Conservation (phyloP, 495 filamentous ascomycete genomes). For the Aspergillus hancockii region DNA sequence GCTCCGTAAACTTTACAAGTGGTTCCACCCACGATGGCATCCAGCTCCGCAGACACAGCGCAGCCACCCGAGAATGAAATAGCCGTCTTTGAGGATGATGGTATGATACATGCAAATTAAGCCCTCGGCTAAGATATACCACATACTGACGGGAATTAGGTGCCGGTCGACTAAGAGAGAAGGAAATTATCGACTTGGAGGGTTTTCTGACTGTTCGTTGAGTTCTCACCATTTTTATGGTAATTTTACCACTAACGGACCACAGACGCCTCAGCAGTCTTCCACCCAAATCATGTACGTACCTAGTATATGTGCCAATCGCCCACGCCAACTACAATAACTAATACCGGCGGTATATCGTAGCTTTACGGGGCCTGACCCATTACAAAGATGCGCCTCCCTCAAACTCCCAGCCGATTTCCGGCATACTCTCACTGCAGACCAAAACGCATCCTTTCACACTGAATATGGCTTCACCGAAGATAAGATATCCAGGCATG, state of each 20-base stretch:
- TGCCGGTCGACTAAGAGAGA: not conserved
- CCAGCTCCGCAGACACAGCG: not conserved
- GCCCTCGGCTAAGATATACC: not conserved
- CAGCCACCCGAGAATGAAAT: not conserved
- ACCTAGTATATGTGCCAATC: not conserved
- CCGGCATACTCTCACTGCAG: slow-evolving; percentile 4
- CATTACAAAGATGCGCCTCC: not conserved
- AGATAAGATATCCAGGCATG: not conserved
- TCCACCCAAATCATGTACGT: not conserved
- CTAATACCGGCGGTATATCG: not conserved
- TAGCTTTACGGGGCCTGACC: not conserved
- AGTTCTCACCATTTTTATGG: no score
- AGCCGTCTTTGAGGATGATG: not conserved
- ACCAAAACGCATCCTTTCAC: slow-evolving; percentile 22
- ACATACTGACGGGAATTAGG: not conserved
- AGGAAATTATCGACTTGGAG: not conserved
- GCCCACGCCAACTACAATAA: not conserved
- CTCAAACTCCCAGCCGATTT: slow-evolving; percentile 11
- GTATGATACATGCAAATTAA: not conserved
- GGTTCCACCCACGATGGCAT: not conserved
- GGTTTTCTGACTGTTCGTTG: not conserved
- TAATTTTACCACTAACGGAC: not conserved
- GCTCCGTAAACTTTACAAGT: not conserved
- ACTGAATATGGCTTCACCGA: slow-evolving; percentile 11
- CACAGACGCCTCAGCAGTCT: not conserved